Conservation (phyloP, 2,329 filamentous ascomycete species). For the Diaporthe vaccinii region DNA sequence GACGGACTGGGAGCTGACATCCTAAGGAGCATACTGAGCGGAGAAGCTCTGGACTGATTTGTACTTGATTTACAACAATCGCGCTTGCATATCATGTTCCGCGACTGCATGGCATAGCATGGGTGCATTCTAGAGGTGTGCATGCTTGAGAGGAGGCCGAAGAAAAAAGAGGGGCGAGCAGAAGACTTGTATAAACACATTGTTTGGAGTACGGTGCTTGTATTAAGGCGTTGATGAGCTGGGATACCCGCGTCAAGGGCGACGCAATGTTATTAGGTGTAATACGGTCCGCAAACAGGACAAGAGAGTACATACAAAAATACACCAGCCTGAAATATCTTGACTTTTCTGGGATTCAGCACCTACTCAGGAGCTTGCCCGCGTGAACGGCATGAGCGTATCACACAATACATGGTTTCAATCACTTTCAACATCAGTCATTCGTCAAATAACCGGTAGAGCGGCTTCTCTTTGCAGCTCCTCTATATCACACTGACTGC, state of each 20-base stretch:
- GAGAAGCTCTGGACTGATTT: conserved; percentile 67
- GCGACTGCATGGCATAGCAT: conserved; percentile 26
- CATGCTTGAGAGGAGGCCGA: neutral
- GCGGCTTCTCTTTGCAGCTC: no score
- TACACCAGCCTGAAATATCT: neutral
- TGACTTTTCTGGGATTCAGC: neutral
- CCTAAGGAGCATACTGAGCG: conserved; percentile 72
- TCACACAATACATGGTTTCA: neutral
- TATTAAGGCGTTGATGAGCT: conserved; percentile 16
- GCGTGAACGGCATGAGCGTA: neutral
- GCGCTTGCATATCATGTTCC: conserved; percentile 22
- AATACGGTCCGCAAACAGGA: neutral
- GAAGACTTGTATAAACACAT: conserved; percentile 34
- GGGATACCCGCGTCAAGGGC: conserved; percentile 33
- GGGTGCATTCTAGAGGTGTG: conserved; percentile 9
- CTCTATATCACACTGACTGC: neutral
- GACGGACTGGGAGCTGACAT: conserved; percentile 73
- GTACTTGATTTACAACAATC: neutral
- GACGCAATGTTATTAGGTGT: neutral
- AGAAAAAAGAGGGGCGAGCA: neutral
- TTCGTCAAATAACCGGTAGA: neutral
- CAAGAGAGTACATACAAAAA: neutral
- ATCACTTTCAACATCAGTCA: neutral
- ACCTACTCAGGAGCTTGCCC: neutral
- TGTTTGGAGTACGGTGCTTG: conserved; percentile 34